Evolutionary conservation across 768 basidiomycete genomes (phyloP).

Genomic region (Melanogaster broomeanus): DNA sequence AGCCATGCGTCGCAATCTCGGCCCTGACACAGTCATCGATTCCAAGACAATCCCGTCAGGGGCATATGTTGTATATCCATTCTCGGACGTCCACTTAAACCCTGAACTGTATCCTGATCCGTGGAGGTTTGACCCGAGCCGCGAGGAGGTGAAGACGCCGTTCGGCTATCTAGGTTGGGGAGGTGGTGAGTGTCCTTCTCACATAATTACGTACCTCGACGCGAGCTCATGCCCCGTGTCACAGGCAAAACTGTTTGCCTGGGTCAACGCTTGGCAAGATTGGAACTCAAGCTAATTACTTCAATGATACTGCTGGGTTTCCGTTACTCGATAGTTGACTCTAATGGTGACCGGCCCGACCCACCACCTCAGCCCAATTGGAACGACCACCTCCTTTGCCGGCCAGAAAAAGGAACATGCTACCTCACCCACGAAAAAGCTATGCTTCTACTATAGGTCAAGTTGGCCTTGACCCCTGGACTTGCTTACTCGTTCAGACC

Average conservation of each 20-base stretch:
- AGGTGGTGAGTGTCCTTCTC: constrained; percentile 54
- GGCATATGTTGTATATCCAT: constrained; percentile 77
- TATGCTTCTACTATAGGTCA: constrained; percentile 22
- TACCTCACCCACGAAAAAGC: constrained; percentile 46
- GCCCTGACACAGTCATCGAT: constrained; percentile 69
- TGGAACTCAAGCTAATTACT: constrained; percentile 71
- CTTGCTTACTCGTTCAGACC: constrained; percentile 7
- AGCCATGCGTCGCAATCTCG: constrained; percentile 79
- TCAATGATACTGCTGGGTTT: constrained; percentile 70
- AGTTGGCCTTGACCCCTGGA: constrained; percentile 28
- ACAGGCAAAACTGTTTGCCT: constrained; percentile 71
- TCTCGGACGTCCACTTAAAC: constrained; percentile 78
- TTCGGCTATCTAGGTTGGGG: constrained; percentile 79
- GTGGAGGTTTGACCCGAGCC: constrained; percentile 71
- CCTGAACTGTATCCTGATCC: constrained; percentile 72
- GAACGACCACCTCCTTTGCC: constrained; percentile 75
- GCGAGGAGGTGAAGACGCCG: constrained; percentile 49
- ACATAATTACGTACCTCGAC: constrained; percentile 17
- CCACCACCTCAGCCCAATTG: constrained; percentile 66
- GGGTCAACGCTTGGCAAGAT: constrained; percentile 71
- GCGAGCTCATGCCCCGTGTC: constrained; percentile 7
- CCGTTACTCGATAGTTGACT: constrained; percentile 59
- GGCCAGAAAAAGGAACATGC: constrained; percentile 57
- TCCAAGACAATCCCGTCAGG: constrained; percentile 71
- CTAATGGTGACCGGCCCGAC: constrained; percentile 43